Conservation (phyloP, 202 grass and related monocot genomes). For the Eragrostis tef region DNA sequence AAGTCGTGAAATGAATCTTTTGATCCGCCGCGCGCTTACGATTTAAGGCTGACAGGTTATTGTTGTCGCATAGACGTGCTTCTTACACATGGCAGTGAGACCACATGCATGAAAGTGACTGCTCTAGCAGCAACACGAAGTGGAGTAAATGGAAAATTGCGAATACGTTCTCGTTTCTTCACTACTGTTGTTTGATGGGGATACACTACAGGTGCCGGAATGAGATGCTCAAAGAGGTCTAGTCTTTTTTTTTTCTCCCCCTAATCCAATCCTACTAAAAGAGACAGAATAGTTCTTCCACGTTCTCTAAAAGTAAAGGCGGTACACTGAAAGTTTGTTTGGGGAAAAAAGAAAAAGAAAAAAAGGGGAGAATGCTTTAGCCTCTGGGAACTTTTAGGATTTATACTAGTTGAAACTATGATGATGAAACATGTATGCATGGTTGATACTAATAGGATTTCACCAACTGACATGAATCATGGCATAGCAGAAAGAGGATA, state of each 20-base stretch:
- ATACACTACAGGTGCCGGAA: slow-evolving; percentile 1
- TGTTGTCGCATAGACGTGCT: neutral
- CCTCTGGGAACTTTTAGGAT: neutral
- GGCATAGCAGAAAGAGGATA: neutral
- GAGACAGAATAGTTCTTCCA: neutral
- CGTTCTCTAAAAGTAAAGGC: neutral
- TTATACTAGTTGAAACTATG: neutral
- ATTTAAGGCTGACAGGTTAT: neutral
- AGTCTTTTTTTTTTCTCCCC: neutral
- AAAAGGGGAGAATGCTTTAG: neutral
- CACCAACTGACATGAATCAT: neutral
- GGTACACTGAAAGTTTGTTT: neutral
- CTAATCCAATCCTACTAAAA: neutral
- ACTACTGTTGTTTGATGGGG: slow-evolving; percentile 7
- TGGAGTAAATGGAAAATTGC: neutral
- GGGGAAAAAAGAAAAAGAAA: no score
- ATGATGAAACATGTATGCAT: neutral
- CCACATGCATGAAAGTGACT: neutral
- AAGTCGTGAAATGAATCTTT: neutral
- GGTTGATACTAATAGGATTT: slow-evolving; percentile 3
- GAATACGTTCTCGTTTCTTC: neutral
- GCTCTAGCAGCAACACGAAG: neutral
- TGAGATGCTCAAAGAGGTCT: slow-evolving; percentile 3
- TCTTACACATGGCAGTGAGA: neutral
- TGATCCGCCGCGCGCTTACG: neutral